Percentiles rank a stretch among this genome's conserved stretches.
These are phyloP conservation scores for barley (Hordeum vulgare) DNA, from an alignment of 176 grass and related monocot species.

Conservation along the genomic window MorexV3_pseudomolecules_assembly NC_058519.1:569096773-569097272, in stretches of 20 bases:
- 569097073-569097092: background rate
- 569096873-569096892: conserved; percentile 4
- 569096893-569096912: background rate
- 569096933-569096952: background rate
- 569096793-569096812: background rate
- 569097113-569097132: background rate
- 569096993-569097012: background rate
- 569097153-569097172: background rate
- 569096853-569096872: background rate
- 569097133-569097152: background rate
- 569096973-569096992: background rate
- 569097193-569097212: background rate
- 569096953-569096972: background rate
- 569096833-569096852: background rate
- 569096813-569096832: background rate
- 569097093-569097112: background rate
- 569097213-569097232: background rate
- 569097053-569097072: background rate
- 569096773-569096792: background rate
- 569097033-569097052: background rate
- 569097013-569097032: background rate
- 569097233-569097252: background rate
- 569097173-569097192: background rate
- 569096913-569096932: background rate
- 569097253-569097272: background rate